A percentile compares a stretch with the other conserved stretches of the same genome.
Conservation (phyloP, 352 stramenopile genomes). For the Pythium oligandrum region DNA sequence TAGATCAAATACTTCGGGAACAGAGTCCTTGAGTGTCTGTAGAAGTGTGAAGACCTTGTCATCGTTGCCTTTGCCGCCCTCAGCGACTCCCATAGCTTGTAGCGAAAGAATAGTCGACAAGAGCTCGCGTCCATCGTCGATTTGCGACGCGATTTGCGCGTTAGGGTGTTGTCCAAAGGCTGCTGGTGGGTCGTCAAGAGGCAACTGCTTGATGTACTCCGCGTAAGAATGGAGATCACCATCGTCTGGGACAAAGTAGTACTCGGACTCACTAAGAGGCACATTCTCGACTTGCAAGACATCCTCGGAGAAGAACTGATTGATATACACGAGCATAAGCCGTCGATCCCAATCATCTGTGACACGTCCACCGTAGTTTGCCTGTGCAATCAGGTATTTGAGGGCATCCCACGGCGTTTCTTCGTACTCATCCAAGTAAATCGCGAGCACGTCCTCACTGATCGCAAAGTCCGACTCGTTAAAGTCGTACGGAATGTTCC, state of each 20-base stretch:
- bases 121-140: conserved; percentile 90
- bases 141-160: conserved; percentile 93
- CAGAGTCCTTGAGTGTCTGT: conserved; percentile 77
- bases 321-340: conserved; percentile 95
- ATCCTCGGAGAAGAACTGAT: conserved; percentile 92
- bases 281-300: conserved; percentile 83
- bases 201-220: conserved; percentile 89
- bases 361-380: conserved; percentile 95
- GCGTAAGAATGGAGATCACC: conserved; percentile 86
- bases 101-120: conserved; percentile 89
- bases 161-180: conserved; percentile 96
- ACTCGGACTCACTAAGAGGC: conserved; percentile 83
- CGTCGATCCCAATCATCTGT: conserved; percentile 96
- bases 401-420: conserved; percentile 92
- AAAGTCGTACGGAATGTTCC: conserved; percentile 98
- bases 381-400: conserved; percentile 94
- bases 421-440: conserved; percentile 93
- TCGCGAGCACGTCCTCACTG: conserved; percentile 93
- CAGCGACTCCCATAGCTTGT: conserved; percentile 78
- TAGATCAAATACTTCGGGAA: conserved; percentile 90
- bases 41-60: conserved; percentile 86
- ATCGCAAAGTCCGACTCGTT: conserved; percentile 97
- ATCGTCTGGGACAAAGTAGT: conserved; percentile 93
- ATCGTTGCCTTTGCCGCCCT: conserved; percentile 82
- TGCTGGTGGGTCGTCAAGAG: conserved; percentile 85